Percentiles rank a stretch among this genome's conserved stretches.
Conservation (phyloP, 805 yeast species). For the Sugiyamaella floridensis region DNA sequence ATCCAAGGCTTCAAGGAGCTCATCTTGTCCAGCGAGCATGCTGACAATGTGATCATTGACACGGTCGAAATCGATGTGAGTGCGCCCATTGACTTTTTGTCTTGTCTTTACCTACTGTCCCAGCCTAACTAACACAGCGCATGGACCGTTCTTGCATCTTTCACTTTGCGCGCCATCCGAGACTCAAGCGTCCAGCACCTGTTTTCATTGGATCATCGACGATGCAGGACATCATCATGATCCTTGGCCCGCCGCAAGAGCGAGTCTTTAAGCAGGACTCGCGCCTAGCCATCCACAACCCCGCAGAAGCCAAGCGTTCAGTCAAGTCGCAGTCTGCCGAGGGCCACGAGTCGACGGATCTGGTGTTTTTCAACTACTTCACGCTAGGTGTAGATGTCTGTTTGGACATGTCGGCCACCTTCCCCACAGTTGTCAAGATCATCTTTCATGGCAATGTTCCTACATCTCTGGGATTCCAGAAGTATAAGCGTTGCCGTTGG, state of each 20-base stretch:
- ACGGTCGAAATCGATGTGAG: slow-evolving; percentile 4
- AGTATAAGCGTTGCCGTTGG: slow-evolving; percentile 48
- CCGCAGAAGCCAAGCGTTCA: slow-evolving; percentile 1
- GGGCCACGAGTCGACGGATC: slow-evolving; percentile 11
- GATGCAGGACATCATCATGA: slow-evolving; percentile 43
- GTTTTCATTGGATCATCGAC: slow-evolving; percentile 37
- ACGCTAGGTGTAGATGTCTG: slow-evolving; percentile 48
- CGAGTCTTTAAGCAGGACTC: slow-evolving; percentile 41
- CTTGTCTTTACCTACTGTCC: too few species aligned
- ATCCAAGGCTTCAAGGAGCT: not conserved
- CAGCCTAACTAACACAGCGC: too few species aligned
- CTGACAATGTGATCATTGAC: slow-evolving; percentile 2
- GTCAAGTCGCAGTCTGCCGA: slow-evolving; percentile 1
- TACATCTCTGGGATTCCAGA: slow-evolving; percentile 49
- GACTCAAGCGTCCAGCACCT: too few species aligned
- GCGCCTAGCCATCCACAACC: slow-evolving; percentile 39
- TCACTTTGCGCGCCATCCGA: too few species aligned
- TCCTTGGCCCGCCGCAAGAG: slow-evolving; percentile 53
- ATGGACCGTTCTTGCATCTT: too few species aligned
- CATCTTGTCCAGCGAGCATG: not conserved
- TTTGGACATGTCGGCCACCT: slow-evolving; percentile 35
- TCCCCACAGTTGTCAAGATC: slow-evolving; percentile 39
- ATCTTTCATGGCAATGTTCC: slow-evolving; percentile 49
- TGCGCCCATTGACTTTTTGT: too few species aligned
- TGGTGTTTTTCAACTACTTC: slow-evolving; percentile 41